Base-by-base conservation (phyloP, 1,139 yeast genomes). In the Debaryomyces sp. region DNA sequence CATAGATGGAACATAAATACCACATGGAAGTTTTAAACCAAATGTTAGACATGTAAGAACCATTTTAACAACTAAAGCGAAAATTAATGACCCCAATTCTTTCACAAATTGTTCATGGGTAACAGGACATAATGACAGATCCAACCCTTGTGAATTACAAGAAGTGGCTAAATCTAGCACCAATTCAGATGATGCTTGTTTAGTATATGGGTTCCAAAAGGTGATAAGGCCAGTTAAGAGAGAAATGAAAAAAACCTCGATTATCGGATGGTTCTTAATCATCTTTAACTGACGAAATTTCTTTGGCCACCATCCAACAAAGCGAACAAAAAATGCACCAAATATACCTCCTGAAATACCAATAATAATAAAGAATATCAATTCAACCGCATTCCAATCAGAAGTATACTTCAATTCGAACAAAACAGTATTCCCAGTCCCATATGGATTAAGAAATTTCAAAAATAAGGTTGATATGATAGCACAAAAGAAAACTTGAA, bases 1-100 rank as follows among this genome's bases (percentile, higher is more conserved):
- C 88, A 84, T 82, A 1, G 87, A 80, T 1, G 89, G 89, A 0
- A 84, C 85, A 58, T 84, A 84, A 21, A 84, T 80, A 21, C 89
- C 89, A 47, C 84, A 77, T 0, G 89, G 89, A 2, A 84, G 69
- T 56, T 82, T 84, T 48, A 82, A 63, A 1, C 89, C 89, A 62
- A 82, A 81, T 0, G 87, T 81, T 9, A 82, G 60, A 26, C 77
- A 70, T 0, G 87, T 82, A 30, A 83, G 64, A 2, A 73, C 47
- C 0, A 78, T 56, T 54, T 82, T 83, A 43, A 79, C 66, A 1
- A 70, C 53, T 42, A 83, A 67, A 2, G 86, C 87, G 55, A 64
- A 61, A 1, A 59, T 47, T 10, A 83, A 64, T 1, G 70, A 60
- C 7, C 58, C 50, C 10, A 81, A 49, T 46, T 78, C 78, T 5